Evolutionary conservation across 2,329 filamentous ascomycete species (phyloP), one percentile per base, ranked within the genome.

Genomic region (Neocatenulostroma microsporum): DNA sequence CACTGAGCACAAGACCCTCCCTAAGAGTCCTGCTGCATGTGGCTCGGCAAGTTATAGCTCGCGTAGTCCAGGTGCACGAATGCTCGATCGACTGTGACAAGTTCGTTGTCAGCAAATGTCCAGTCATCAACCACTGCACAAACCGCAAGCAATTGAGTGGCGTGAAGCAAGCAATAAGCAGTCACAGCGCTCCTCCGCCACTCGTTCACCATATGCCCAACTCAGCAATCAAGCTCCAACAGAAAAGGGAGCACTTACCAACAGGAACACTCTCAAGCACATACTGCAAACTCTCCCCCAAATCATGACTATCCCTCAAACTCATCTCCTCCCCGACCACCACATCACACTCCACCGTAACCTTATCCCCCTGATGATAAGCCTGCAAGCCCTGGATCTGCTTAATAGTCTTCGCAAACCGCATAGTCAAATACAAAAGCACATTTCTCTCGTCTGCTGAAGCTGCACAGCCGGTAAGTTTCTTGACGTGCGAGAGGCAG

Each of bases 361-460:
- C 70, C 66, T 87, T 88, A 58, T 91, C 85, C 18, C 85, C 85
- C 0, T 80, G 79, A 53, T 93, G 85, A 57, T 91, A 93, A 2
- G 85, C 85, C 48, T 87, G 80, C 38, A 91, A 65, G 21, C 85
- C 85, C 57, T 91, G 85, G 42, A 93, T 91, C 56, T 85, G 80
- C 54, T 77, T 78, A 55, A 95, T 93, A 10, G 83, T 82, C 48
- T 83, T 85, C 30, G 87, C 87, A 56, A 94, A 94, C 14, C 88
- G 82, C 83, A 94, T 94, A 1, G 87, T 91, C 49, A 94, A 73
- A 62, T 95, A 95, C 1, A 94, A 70, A 15, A 94, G 62, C 30
- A 94, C 76, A 55, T 91, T 94, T 20, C 87, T 74, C 64, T 91
- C 81, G 50, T 89, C 84, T 0, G 84, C 80, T 1, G 79, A 78